Base-by-base conservation (phyloP, 805 yeast species). In the Candida alai region DNA sequence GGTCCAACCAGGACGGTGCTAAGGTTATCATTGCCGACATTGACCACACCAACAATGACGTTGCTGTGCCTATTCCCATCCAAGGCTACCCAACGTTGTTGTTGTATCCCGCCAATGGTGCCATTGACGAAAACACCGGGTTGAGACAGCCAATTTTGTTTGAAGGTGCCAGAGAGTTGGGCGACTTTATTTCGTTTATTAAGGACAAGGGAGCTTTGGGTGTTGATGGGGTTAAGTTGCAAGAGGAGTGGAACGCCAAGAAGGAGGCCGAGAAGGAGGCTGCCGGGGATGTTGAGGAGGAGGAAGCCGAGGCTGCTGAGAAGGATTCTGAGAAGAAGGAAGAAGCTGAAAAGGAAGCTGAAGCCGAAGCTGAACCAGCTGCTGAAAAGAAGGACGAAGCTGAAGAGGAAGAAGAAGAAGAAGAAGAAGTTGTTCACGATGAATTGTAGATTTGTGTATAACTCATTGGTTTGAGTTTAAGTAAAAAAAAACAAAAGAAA, bases 31-130 rank as follows among this genome's bases (percentile, higher is more conserved):
- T 93, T 52, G 96, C 96, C 47, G 78, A 89, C 62, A 64, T 93
- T 37, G 96, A 93, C 65, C 95, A 90, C 58, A 82, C 95, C 39
- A 71, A 69, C 48, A 93, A 93, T 60, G 98, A 93, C 59, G 86
- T 90, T 41, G 81, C 78, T 39, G 83, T 84, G 47, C 58, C 65
- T 22, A 32, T 48, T 34, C 80, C 78, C 30, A 80, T 93, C 48
- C 68, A 74, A 44, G 96, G 97, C 37, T 93, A 85, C 74, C 98
- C 98, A 65, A 90, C 97, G 37, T 68, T 93, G 49, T 74, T 83
- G 55, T 73, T 90, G 39, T 93, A 80, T 73, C 96, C 96, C 52
- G 97, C 96, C 44, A 59, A 65, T 44, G 72, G 70, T 39, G 58
- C 59, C 37, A 41, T 62, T 24, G 70, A 67, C 48, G 61, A 56